Conservation (phyloP, 257 asterid genomes). For the Solanum tarapatanum region DNA sequence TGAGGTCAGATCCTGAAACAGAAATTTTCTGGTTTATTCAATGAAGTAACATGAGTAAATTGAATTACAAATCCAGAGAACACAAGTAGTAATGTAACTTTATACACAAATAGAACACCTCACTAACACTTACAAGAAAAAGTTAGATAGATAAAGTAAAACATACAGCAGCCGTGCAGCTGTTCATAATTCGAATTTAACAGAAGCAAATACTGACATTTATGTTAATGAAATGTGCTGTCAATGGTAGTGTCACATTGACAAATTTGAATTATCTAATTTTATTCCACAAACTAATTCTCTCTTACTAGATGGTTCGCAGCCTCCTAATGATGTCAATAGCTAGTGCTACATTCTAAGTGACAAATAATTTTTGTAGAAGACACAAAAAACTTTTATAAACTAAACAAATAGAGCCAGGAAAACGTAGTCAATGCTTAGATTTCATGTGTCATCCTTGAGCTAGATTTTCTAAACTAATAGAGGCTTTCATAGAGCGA, state of each 20-base stretch:
- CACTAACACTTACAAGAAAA: not conserved
- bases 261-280: not conserved
- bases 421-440: not conserved
- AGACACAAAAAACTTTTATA: not conserved
- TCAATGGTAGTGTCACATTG: not conserved
- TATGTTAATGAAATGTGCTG: not conserved
- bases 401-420: not conserved
- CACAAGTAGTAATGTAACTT: not conserved
- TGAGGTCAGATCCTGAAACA: conserved; percentile 33
- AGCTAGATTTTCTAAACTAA: not conserved
- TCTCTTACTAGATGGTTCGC: not conserved
- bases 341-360: not conserved
- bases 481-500: not conserved
- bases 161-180: not conserved
- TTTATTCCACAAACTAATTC: not conserved
- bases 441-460: not conserved
- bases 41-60: not conserved
- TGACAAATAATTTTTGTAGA: not conserved
- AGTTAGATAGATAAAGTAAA: not conserved
- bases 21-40: not conserved
- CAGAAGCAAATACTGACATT: not conserved
- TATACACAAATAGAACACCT: not conserved
- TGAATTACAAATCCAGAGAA: not conserved
- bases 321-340: not conserved
- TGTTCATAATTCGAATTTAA: not conserved